phyloP scores from a whole-genome alignment of 805 yeast genomes.

The Phaffomyces antillensis region DNA sequence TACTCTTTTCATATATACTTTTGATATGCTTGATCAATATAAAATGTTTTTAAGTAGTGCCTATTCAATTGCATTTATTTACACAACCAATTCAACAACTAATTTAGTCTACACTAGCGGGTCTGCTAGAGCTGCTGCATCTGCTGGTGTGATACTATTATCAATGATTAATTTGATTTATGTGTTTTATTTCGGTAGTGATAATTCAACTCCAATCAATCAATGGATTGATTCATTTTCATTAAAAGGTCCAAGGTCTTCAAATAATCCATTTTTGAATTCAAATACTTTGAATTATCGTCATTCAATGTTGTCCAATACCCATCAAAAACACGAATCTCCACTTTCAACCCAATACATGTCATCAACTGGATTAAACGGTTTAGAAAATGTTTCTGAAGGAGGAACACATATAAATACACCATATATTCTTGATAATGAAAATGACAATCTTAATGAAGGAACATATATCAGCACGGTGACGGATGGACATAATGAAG shows the following conservation, averaged over 20 bases:
- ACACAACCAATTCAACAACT: conserved; percentile 79
- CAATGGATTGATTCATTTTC: conserved; percentile 81
- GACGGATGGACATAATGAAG: conserved; percentile 10
- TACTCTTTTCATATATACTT: conserved; percentile 46
- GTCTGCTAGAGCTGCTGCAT: conserved; percentile 72
- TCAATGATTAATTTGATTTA: conserved; percentile 79
- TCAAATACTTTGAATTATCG: conserved; percentile 4
- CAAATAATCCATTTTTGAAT: conserved; percentile 21
- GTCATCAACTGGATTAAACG: conserved; percentile 51
- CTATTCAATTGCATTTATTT: conserved; percentile 65
- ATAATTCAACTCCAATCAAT: conserved; percentile 81
- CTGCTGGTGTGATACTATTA: conserved; percentile 84
- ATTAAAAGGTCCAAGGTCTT: conserved; percentile 38
- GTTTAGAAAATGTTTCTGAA: conserved; percentile 45
- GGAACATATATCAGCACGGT: conserved; percentile 17
- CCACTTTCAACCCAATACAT: conserved; percentile 26
- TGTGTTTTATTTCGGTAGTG: conserved; percentile 87
- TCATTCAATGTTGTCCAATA: conserved; percentile 2
- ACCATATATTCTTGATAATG: conserved; percentile 14
- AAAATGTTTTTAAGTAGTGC: conserved; percentile 37
- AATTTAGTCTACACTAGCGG: conserved; percentile 63
- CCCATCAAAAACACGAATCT: not conserved
- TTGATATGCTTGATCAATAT: conserved; percentile 63
- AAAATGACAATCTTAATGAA: conserved; percentile 7
- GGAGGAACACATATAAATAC: conserved; percentile 12